Evolutionary conservation across 2,329 filamentous ascomycete genomes (phyloP).

Genomic region (Hypoxylon sp.): DNA sequence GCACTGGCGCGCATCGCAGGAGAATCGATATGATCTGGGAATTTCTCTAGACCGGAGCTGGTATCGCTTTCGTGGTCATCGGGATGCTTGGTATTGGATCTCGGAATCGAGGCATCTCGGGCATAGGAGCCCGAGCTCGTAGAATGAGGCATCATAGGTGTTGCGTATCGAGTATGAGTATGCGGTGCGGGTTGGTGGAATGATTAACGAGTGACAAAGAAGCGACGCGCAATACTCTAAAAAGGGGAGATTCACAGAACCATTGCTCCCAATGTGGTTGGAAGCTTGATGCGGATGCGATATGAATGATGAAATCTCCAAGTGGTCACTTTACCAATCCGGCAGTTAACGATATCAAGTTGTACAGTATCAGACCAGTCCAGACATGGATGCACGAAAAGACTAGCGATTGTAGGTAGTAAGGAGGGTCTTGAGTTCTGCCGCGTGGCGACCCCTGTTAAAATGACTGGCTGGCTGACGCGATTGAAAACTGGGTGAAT

Average conservation of each 20-base stretch:
- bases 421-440: slow-evolving; percentile 31
- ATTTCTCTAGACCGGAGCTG: slow-evolving; percentile 47
- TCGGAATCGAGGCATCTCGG: slow-evolving; percentile 45
- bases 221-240: slow-evolving; percentile 36
- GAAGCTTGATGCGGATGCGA: slow-evolving; percentile 12
- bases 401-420: slow-evolving; percentile 15
- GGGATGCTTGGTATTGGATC: slow-evolving; percentile 40
- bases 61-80: slow-evolving; percentile 40
- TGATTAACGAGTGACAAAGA: slow-evolving; percentile 44
- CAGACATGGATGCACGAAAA: slow-evolving; percentile 24
- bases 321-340: slow-evolving; percentile 12
- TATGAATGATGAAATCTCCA: slow-evolving; percentile 15
- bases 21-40: slow-evolving; percentile 48
- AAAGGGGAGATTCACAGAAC: slow-evolving; percentile 36
- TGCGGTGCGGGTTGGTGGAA: slow-evolving; percentile 29
- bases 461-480: slow-evolving; percentile 36
- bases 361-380: slow-evolving; percentile 20
- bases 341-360: slow-evolving; percentile 21
- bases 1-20: slow-evolving; percentile 45
- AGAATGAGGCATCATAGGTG: slow-evolving; percentile 46
- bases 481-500: slow-evolving; percentile 31
- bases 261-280: slow-evolving; percentile 38
- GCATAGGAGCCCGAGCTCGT: slow-evolving; percentile 45
- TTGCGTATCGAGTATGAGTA: slow-evolving; percentile 21
- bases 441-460: slow-evolving; percentile 36